Evolutionary conservation across 2,329 filamentous ascomycete genomes (phyloP).

Genomic region (Alternaria sp.): DNA sequence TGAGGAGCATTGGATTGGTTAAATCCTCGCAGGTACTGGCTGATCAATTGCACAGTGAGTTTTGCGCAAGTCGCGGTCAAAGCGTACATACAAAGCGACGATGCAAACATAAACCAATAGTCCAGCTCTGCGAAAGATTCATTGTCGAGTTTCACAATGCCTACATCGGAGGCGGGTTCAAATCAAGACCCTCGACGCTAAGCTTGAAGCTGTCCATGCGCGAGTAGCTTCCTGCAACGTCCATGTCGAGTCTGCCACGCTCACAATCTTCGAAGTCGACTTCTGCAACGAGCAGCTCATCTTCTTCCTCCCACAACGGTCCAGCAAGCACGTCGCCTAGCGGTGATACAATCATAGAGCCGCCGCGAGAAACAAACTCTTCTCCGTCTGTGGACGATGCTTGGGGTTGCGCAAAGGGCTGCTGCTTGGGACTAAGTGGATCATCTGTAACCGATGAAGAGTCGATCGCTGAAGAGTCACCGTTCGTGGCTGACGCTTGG

Average conservation of each 20-base stretch:
- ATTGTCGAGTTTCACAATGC: neutral
- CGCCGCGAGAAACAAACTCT: slow-evolving; percentile 74
- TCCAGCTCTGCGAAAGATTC: neutral
- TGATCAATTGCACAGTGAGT: neutral
- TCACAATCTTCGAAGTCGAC: slow-evolving; percentile 90
- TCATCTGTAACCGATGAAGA: slow-evolving; percentile 25
- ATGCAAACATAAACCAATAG: neutral
- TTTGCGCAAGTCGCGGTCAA: neutral
- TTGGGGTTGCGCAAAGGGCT: slow-evolving; percentile 13
- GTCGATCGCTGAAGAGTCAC: slow-evolving; percentile 35
- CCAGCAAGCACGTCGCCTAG: slow-evolving; percentile 81
- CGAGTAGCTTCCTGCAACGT: slow-evolving; percentile 86
- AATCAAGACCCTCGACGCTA: slow-evolving; percentile 66
- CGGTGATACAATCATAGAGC: slow-evolving; percentile 82
- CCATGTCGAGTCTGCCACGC: slow-evolving; percentile 80
- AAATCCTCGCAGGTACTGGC: neutral
- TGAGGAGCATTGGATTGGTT: neutral
- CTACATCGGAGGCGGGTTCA: slow-evolving; percentile 64
- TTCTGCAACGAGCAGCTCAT: slow-evolving; percentile 72
- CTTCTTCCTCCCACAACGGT: slow-evolving; percentile 81
- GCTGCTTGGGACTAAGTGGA: slow-evolving; percentile 25
- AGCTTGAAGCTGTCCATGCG: slow-evolving; percentile 71
- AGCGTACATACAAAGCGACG: neutral
- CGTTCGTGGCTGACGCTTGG: slow-evolving; percentile 15
- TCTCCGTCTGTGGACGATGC: slow-evolving; percentile 36